Base-by-base conservation (phyloP, 1,139 yeast genomes). In the Lodderomyces orthopsilosis region DNA sequence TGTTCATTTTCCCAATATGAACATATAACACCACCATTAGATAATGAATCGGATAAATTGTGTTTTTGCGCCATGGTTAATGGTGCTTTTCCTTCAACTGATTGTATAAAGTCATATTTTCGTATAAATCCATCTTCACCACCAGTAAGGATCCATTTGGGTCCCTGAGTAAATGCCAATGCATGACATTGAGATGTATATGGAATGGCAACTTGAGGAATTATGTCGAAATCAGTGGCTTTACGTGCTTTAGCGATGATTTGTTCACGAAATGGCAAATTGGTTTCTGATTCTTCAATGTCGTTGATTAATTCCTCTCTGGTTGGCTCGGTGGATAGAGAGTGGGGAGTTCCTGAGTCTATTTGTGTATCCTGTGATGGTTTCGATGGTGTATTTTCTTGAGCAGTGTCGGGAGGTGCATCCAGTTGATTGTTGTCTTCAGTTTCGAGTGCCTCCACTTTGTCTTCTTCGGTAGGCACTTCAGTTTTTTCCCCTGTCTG, bases 1-100 rank as follows among this genome's bases (percentile, higher is more conserved):
- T 89, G 87, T 62, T 91, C 98, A 61, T 93, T 94, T 57, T 91
- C 98, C 97, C 98, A 93, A 64, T 89, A 93, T 0, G 95, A 84
- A 26, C 77, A 64, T 12, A 91, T 66, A 2, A 88, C 85, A 4
- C 98, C 98, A 0, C 93, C 93, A 54, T 82, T 85, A 19, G 86
- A 77, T 32, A 93, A 79, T 0, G 95, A 79, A 59, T 93, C 99
- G 4, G 48, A 32, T 23, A 46, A 32, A 41, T 89, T 87, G 61
- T 93, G 98, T 55, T 81, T 81, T 61, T 93, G 98, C 1, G 96
- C 91, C 55, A 90, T 87, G 0, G 98, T 93, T 44, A 93, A 68
- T 2, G 95, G 94, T 5, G 86, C 70, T 56, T 86, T 87, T n/a
- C 98, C 98, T 54, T 87, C 91, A 22, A 93, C 78, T 1, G 96